Evolutionary conservation across 1,284 basidiomycete species (phyloP).

Genomic region (Boletellus deceptivus): DNA sequence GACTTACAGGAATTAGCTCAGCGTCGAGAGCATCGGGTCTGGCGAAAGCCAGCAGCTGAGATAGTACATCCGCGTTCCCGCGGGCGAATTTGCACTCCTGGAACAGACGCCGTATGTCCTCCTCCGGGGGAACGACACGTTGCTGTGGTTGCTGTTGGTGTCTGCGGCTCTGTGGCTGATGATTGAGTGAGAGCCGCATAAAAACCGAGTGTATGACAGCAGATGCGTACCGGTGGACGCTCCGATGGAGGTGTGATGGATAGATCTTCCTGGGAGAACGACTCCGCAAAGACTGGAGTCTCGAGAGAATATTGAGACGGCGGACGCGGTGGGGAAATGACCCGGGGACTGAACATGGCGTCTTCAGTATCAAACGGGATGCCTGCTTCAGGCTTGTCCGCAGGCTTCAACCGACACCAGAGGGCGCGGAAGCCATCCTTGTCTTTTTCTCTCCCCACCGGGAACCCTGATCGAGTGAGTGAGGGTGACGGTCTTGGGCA

Average conservation of each 20-base stretch:
- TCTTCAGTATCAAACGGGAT: slow-evolving; percentile 73
- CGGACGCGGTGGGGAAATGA: slow-evolving; percentile 28
- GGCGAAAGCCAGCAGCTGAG: slow-evolving; percentile 61
- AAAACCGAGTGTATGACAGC: too few relatives aligned
- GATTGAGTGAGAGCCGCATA: neutral
- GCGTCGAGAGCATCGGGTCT: slow-evolving; percentile 62
- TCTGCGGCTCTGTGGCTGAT: slow-evolving; percentile 15
- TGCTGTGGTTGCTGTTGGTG: slow-evolving; percentile 18
- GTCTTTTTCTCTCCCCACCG: slow-evolving; percentile 36
- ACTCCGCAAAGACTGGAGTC: slow-evolving; percentile 28
- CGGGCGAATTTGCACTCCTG: slow-evolving; percentile 76
- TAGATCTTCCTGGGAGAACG: slow-evolving; percentile 22
- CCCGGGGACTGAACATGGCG: slow-evolving; percentile 70
- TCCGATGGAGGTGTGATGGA: slow-evolving; percentile 21
- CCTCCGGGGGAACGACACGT: slow-evolving; percentile 68
- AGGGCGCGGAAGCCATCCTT: slow-evolving; percentile 59
- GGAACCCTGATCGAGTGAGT: slow-evolving; percentile 24
- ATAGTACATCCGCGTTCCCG: slow-evolving; percentile 67
- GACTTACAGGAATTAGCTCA: slow-evolving; percentile 60
- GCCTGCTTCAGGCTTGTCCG: slow-evolving; percentile 72
- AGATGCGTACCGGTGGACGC: slow-evolving; percentile 18
- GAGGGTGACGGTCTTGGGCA: neutral
- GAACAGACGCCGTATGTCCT: slow-evolving; percentile 73
- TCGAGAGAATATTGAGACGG: slow-evolving; percentile 31
- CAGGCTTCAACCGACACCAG: slow-evolving; percentile 67